These are phyloP conservation scores for Phialophora verrucosa DNA, from an alignment of 2,329 filamentous ascomycete species.

Conservation along the genomic window DNA sequence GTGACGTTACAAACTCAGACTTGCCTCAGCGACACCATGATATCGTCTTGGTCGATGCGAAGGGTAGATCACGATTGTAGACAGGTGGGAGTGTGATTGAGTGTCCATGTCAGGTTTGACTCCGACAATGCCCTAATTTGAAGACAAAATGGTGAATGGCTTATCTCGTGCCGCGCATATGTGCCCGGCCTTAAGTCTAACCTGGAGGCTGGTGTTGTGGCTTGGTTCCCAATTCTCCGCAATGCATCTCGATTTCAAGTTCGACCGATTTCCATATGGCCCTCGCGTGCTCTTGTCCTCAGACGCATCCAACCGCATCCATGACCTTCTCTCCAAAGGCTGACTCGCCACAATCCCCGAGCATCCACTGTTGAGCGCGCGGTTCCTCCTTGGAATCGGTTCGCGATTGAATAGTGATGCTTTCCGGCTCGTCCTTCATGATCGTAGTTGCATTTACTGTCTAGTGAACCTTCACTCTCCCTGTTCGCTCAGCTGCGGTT, in stretches of 20 bases:
- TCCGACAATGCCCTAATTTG: too few relatives aligned
- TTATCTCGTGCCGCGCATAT: too few relatives aligned
- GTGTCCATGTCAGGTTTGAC: too few relatives aligned
- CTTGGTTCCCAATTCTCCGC: conserved; percentile 1
- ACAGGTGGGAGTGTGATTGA: too few relatives aligned
- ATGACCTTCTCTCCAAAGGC: conserved; percentile 32
- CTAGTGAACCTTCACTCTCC: background rate
- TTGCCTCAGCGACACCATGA: too few relatives aligned
- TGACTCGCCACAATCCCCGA: conserved; percentile 25
- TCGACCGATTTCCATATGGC: conserved; percentile 14
- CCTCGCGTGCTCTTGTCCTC: background rate
- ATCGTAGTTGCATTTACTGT: conserved; percentile 12
- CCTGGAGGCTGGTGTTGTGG: background rate
- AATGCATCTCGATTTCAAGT: background rate
- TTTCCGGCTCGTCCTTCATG: conserved; percentile 5
- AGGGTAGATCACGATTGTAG: too few relatives aligned
- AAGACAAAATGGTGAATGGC: too few relatives aligned
- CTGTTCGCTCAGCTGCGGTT: conserved; percentile 11
- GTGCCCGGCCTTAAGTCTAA: background rate
- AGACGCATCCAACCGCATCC: conserved; percentile 32
- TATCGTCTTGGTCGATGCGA: too few relatives aligned
- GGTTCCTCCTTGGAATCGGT: background rate
- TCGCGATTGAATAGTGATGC: conserved; percentile 16
- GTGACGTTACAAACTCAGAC: too few relatives aligned
- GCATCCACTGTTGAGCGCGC: conserved; percentile 7